These are phyloP conservation scores for Albatrellus ellisii DNA, from an alignment of 768 basidiomycete genomes.

Conservation along the genomic window DNA sequence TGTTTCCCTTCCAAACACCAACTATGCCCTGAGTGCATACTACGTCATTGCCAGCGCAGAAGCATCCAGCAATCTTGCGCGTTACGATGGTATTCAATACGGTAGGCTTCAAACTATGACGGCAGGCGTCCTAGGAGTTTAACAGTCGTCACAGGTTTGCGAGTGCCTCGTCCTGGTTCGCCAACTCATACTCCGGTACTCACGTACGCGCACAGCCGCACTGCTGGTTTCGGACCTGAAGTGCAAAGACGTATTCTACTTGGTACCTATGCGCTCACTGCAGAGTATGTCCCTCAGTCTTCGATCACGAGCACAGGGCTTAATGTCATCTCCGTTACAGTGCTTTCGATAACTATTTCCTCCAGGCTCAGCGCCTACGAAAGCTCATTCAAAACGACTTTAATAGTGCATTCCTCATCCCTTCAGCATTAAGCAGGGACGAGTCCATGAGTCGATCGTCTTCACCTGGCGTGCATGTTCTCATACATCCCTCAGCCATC, in stretches of 20 bases:
- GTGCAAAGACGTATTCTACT: constrained; percentile 79
- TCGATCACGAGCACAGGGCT: not conserved
- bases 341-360: constrained; percentile 95
- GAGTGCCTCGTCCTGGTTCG: constrained; percentile 28
- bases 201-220: constrained; percentile 55
- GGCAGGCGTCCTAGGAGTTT: not conserved
- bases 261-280: constrained; percentile 84
- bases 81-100: constrained; percentile 82
- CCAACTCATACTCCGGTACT: constrained; percentile 36
- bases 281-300: constrained; percentile 48
- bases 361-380: constrained; percentile 82
- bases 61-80: constrained; percentile 82
- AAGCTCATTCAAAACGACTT: constrained; percentile 64
- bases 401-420: constrained; percentile 45
- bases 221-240: constrained; percentile 67
- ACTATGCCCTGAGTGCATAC: constrained; percentile 80
- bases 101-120: constrained; percentile 29
- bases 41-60: constrained; percentile 94
- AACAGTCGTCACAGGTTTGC: constrained; percentile 29
- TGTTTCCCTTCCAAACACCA: constrained; percentile 57
- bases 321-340: constrained; percentile 26
- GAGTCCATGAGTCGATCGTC: not conserved
- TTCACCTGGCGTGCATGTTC: constrained; percentile 43
- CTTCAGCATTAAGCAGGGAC: constrained; percentile 31
- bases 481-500: constrained; percentile 82